A percentile compares a stretch with the other conserved stretches of the same genome.
Evolutionary conservation across 2,329 filamentous ascomycete genomes (phyloP).

Genomic region (Xylariaceae sp.): DNA sequence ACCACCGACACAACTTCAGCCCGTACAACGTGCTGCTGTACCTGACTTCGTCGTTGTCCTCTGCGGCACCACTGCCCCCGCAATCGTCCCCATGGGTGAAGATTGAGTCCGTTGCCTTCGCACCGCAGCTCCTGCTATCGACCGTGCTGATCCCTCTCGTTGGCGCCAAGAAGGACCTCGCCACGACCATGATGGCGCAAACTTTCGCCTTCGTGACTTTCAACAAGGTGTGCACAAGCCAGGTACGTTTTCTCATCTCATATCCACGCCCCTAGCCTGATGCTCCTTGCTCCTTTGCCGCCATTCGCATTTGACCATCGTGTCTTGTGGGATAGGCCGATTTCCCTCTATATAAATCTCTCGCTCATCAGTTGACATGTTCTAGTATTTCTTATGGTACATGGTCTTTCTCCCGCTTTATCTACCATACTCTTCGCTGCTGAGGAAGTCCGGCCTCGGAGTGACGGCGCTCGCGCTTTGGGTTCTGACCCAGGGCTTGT

Average conservation of each 20-base stretch:
- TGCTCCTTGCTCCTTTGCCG: not conserved
- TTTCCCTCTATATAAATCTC: not conserved
- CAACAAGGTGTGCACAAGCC: constrained; percentile 98
- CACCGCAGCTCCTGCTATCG: constrained; percentile 85
- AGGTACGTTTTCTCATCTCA: constrained; percentile 62
- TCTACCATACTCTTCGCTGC: constrained; percentile 78
- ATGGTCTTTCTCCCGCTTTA: constrained; percentile 92
- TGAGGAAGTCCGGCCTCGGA: constrained; percentile 67
- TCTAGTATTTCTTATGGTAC: constrained; percentile 98
- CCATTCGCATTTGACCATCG: too few species aligned
- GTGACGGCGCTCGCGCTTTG: constrained; percentile 72
- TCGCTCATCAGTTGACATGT: constrained; percentile 22
- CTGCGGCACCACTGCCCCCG: constrained; percentile 10
- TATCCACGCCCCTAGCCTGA: not conserved
- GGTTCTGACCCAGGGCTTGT: constrained; percentile 76
- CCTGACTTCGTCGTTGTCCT: constrained; percentile 70
- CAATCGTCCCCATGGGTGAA: constrained; percentile 20
- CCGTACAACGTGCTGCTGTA: constrained; percentile 94
- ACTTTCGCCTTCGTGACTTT: constrained; percentile 97
- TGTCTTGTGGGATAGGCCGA: too few species aligned
- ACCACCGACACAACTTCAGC: constrained; percentile 98
- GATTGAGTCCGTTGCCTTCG: constrained; percentile 83
- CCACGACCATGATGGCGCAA: constrained; percentile 88
- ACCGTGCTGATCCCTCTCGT: constrained; percentile 76
- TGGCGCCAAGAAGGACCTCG: constrained; percentile 81